Evolutionary conservation across 2,329 filamentous ascomycete species (phyloP).

Genomic region (Dissoconium aciculare): DNA sequence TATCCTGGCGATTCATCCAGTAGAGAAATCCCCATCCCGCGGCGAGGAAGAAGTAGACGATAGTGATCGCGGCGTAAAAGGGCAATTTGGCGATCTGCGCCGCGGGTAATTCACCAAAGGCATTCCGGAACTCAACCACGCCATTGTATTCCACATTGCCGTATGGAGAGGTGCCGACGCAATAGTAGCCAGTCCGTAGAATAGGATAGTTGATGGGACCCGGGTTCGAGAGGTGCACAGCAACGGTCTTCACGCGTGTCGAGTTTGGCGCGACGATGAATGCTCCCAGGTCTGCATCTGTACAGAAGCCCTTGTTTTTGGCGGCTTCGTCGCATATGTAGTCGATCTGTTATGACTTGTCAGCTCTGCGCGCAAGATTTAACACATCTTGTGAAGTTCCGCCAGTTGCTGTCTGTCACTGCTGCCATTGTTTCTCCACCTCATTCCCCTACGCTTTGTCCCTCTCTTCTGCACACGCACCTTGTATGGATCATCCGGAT

Average conservation of each 20-base stretch:
- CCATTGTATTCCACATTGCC: conserved; percentile 56
- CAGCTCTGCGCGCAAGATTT: not conserved
- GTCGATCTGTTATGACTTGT: conserved; percentile 33
- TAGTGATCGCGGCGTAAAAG: conserved; percentile 88
- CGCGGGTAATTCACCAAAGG: conserved; percentile 87
- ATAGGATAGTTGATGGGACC: conserved; percentile 66
- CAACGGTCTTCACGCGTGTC: conserved; percentile 61
- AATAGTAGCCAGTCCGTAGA: conserved; percentile 90
- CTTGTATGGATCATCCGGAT: conserved; percentile 36
- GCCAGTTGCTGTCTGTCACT: not conserved
- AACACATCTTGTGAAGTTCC: no score
- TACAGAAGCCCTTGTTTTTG: conserved; percentile 57
- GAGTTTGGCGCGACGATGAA: conserved; percentile 72
- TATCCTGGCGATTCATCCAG: conserved; percentile 84
- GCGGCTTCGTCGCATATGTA: conserved; percentile 64
- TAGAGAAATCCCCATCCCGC: conserved; percentile 91
- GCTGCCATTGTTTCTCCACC: not conserved
- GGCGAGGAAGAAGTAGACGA: conserved; percentile 78
- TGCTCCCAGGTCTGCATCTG: conserved; percentile 60
- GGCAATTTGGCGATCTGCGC: conserved; percentile 94
- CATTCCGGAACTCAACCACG: conserved; percentile 82
- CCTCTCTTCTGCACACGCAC: conserved; percentile 1
- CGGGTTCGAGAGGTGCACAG: conserved; percentile 65
- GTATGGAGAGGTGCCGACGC: conserved; percentile 64
- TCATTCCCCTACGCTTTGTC: conserved; percentile 31